Conservation (phyloP, 345 rosid genomes). For the Noccaea caerulescens region DNA sequence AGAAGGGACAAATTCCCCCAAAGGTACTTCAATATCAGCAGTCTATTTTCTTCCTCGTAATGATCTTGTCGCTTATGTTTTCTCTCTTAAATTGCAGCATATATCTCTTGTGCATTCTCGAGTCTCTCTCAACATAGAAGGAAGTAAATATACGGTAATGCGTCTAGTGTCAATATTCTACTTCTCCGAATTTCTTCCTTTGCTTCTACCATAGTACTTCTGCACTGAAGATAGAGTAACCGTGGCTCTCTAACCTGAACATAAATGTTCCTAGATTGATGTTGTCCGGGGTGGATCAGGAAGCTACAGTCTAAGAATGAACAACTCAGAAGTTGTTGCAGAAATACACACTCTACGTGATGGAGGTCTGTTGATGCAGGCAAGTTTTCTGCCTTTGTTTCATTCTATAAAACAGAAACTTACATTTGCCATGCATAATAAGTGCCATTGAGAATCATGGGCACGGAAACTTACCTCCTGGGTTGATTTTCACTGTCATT, state of each 20-base stretch:
- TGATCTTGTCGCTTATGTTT: constrained; percentile 29
- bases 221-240: constrained; percentile 5
- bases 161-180: constrained; percentile 13
- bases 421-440: constrained; percentile 12
- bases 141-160: constrained; percentile 92
- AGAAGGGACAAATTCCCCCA: constrained; percentile 99
- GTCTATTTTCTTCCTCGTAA: constrained; percentile 1
- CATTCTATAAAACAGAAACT: background rate
- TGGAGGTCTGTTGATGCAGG: constrained; percentile 99
- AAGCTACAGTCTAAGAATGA: constrained; percentile 85
- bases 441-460: constrained; percentile 2
- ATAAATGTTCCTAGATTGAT: constrained; percentile 63
- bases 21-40: constrained; percentile 55
- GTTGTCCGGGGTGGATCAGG: constrained; percentile 93
- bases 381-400: constrained; percentile 45
- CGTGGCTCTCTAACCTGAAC: constrained; percentile 5
- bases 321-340: constrained; percentile 80
- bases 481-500: constrained; percentile 19
- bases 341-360: constrained; percentile 97
- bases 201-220: constrained; percentile 11
- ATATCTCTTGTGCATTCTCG: constrained; percentile 92
- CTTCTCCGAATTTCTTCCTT: background rate
- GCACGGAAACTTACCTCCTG: constrained; percentile 5
- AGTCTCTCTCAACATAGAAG: constrained; percentile 95
- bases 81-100: constrained; percentile 63